Base-by-base conservation (phyloP, 2,329 filamentous ascomycete species). In the Fusarium redolens region DNA sequence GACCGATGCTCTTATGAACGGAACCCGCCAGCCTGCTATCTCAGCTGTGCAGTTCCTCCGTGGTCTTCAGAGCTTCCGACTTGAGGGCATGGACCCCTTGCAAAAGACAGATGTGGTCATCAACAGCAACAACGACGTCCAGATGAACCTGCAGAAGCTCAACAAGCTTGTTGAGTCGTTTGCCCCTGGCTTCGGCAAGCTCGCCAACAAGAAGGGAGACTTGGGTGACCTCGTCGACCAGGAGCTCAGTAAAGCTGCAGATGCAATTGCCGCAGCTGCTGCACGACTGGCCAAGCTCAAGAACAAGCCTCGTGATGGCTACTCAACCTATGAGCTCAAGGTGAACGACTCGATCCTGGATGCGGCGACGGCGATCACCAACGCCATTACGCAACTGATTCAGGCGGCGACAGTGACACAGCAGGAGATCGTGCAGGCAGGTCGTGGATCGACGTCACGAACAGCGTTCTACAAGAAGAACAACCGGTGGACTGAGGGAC, bases 401-500 rank as follows among this genome's bases (percentile, higher is more conserved):
- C 96, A 96, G 83, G 96, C 96, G 2, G 96, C 96, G 11, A 97
- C 96, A 1, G 91, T 89, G 22, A 97, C 96, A 4, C 96, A 99
- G 81, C 92, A 97, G 81, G 96, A 99, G 84, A 99, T 99, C 79
- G 96, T 99, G 47, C 92, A 95, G 73, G 94, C 97, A 71, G 96
- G 96, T 12, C 92, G 93, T 25, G 96, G 96, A 40, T 93, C 92
- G 31, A 94, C 93, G 57, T 97, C 94, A 48, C 90, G 92, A 65
- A 97, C 95, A 4, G 95, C 95, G 30, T 99, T 99, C 83, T 99
- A 99, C 91, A 98, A 98, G 89, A 98, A 98, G 87, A 98, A 99
- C 89, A 99, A 98, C 85, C 91, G 96, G 58, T 99, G 96, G 96
- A 99, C 96, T 0, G 96, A 99, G 80, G 96, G 96, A 52, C 90